Percentiles rank a stretch among this genome's conserved stretches.
Conservation (phyloP, 2,329 filamentous ascomycete genomes). For the Verticillium tricorpus region DNA sequence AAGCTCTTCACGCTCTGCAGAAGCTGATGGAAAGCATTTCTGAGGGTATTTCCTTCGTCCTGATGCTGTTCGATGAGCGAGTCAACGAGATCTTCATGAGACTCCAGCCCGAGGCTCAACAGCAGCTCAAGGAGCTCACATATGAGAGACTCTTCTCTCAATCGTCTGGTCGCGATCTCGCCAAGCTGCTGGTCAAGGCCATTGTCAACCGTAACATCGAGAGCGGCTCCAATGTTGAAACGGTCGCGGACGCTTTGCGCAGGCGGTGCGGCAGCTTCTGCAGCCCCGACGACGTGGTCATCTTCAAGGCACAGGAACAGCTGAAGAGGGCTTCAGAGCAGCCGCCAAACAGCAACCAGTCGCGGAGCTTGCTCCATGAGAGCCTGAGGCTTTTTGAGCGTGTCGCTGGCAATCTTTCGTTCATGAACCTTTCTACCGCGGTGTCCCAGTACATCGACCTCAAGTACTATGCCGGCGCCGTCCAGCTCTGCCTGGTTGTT, state of each 20-base stretch:
- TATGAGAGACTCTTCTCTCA: conserved; percentile 86
- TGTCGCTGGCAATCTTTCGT: conserved; percentile 77
- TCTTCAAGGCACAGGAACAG: conserved; percentile 97
- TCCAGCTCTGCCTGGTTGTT: conserved; percentile 79
- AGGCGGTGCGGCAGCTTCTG: conserved; percentile 95
- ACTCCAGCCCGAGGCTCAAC: conserved; percentile 65
- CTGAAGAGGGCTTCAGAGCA: conserved; percentile 83
- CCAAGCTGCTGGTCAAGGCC: conserved; percentile 91
- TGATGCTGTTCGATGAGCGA: conserved; percentile 90
- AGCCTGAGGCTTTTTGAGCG: conserved; percentile 84
- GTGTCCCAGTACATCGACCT: conserved; percentile 75
- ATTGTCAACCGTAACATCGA: conserved; percentile 98
- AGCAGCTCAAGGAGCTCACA: conserved; percentile 70
- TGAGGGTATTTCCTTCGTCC: conserved; percentile 93
- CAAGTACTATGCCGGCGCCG: conserved; percentile 90
- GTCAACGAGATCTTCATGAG: conserved; percentile 81
- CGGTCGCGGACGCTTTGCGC: conserved; percentile 88
- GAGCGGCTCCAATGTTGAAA: conserved; percentile 95
- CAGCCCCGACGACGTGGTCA: conserved; percentile 92
- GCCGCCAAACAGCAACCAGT: conserved; percentile 67
- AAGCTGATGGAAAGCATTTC: conserved; percentile 85
- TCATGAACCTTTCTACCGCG: conserved; percentile 73
- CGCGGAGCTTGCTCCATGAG: conserved; percentile 78
- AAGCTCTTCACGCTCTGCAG: conserved; percentile 81
- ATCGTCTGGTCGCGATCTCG: conserved; percentile 75